Evolutionary conservation across 805 yeast genomes (phyloP).

Genomic region (Zygotorulaspora florentina): DNA sequence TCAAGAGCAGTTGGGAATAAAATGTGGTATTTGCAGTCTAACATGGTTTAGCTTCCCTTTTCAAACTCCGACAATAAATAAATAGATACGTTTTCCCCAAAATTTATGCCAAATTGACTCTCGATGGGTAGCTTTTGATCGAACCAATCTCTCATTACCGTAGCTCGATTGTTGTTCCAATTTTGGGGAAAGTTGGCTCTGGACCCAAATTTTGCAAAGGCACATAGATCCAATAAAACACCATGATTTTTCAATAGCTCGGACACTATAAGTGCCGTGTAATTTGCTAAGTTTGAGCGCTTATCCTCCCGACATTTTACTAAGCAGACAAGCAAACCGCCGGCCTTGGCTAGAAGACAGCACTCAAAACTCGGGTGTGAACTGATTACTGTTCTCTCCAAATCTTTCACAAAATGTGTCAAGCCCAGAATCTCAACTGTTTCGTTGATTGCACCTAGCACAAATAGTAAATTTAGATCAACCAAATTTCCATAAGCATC

Average conservation of each 20-base stretch:
- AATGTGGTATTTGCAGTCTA: background rate
- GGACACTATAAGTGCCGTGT: slow-evolving; percentile 80
- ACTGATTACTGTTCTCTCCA: slow-evolving; percentile 63
- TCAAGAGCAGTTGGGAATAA: too few species aligned
- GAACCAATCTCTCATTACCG: slow-evolving; percentile 56
- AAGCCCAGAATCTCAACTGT: slow-evolving; percentile 90
- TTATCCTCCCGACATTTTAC: slow-evolving; percentile 55
- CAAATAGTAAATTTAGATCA: slow-evolving; percentile 72
- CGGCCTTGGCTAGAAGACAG: slow-evolving; percentile 75
- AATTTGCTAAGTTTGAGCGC: slow-evolving; percentile 50
- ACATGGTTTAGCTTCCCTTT: slow-evolving; percentile 12
- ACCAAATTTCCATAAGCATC: slow-evolving; percentile 37
- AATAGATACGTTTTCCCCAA: slow-evolving; percentile 63
- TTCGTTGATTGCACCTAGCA: slow-evolving; percentile 76
- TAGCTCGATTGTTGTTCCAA: slow-evolving; percentile 74
- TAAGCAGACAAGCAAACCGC: slow-evolving; percentile 71
- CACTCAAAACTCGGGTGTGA: slow-evolving; percentile 42
- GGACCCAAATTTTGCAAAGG: slow-evolving; percentile 60
- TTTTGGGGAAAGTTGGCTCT: slow-evolving; percentile 52
- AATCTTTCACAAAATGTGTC: slow-evolving; percentile 83
- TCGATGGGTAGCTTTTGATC: slow-evolving; percentile 41
- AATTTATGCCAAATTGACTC: slow-evolving; percentile 53
- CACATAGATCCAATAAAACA: slow-evolving; percentile 74
- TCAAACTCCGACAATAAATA: slow-evolving; percentile 55
- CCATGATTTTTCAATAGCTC: slow-evolving; percentile 77